Evolutionary conservation across 2,329 filamentous ascomycete species (phyloP), one percentile per base, ranked within the genome.

Genomic region (Aspergillus thermomutatus): DNA sequence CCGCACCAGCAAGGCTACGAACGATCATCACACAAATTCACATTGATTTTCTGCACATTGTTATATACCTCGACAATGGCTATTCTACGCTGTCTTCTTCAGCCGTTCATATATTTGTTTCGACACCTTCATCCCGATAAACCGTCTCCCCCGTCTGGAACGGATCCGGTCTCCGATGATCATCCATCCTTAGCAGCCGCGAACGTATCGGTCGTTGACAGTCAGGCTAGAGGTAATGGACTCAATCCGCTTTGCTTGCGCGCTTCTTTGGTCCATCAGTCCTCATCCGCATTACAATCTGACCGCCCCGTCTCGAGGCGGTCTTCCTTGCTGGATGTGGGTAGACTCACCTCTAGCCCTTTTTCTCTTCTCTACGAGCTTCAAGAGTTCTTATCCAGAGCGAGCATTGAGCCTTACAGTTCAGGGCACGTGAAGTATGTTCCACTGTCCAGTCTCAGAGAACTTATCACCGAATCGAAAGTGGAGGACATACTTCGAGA

Each of bases 401-500:
- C 43, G 21, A 46, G n/a, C 11, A 46, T 46, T 25, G 21, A 46
- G 4, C 0, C 43, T 23, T 6, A 23, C 43, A 21, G 21, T 14
- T 23, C 43, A 14, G 43, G 43, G 9, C 43, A 46, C 11, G 43
- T 26, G 19, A 14, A 11, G 2, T 50, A 34, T 25, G 28, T 50
- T 7, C 49, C 49, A 19, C 19, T 50, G 23, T 40, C 49, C 19
- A 37, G 14, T 4, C 49, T 50, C 6, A 25, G 26, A 8, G 28
- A 50, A 19, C 28, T 40, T 7, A 31, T 50, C 5, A 34, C 19
- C 14, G n/a, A 40, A 21, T 21, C 26, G 3, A 50, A 4, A 4
- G 52, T 57, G 19, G 31, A n/a, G 17, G 43, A 37, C 17, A 52
- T 57, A 14, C 37, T 57, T 8, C 5, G n/a, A 17, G 55, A 50